A percentile compares a stretch with the other conserved stretches of the same genome.
phyloP scores from a whole-genome alignment of 1,284 basidiomycete species.

The Grifola frondosa region DNA sequence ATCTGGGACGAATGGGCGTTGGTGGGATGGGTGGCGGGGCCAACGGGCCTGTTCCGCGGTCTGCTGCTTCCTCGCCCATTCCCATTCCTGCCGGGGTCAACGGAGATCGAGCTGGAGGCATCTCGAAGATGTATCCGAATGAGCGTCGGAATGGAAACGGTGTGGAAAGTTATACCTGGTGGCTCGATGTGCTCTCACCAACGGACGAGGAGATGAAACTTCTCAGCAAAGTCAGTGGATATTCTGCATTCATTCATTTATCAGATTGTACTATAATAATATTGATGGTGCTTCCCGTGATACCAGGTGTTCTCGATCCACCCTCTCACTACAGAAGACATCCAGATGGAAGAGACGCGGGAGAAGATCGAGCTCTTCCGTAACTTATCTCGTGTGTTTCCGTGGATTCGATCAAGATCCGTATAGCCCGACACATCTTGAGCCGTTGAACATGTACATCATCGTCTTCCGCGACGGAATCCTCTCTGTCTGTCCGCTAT shows the following conservation, averaged over 20 bases:
- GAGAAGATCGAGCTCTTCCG: conserved; percentile 99
- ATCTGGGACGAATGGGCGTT: conserved; percentile 16
- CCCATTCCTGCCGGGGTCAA: conserved; percentile 7
- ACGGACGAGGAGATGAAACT: conserved; percentile 99
- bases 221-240: conserved; percentile 73
- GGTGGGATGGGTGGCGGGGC: conserved; percentile 9
- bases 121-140: conserved; percentile 20
- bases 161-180: conserved; percentile 72
- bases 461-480: conserved; percentile 99
- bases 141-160: conserved; percentile 19
- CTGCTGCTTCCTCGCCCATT: conserved; percentile 12
- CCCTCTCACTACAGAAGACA: conserved; percentile 98
- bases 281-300: too few relatives aligned
- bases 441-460: conserved; percentile 99
- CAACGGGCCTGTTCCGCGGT: conserved; percentile 11
- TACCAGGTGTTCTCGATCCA: conserved; percentile 92
- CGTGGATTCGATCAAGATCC: conserved; percentile 98
- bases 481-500: conserved; percentile 64
- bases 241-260: background rate
- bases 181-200: conserved; percentile 93
- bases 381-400: conserved; percentile 99
- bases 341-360: conserved; percentile 98
- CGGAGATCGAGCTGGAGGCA: conserved; percentile 9
- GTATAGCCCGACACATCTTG: conserved; percentile 96
- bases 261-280: background rate